Evolutionary conservation across 2,329 filamentous ascomycete species (phyloP), one percentile per base, ranked within the genome.

Genomic region (Diaporthe caulivora): DNA sequence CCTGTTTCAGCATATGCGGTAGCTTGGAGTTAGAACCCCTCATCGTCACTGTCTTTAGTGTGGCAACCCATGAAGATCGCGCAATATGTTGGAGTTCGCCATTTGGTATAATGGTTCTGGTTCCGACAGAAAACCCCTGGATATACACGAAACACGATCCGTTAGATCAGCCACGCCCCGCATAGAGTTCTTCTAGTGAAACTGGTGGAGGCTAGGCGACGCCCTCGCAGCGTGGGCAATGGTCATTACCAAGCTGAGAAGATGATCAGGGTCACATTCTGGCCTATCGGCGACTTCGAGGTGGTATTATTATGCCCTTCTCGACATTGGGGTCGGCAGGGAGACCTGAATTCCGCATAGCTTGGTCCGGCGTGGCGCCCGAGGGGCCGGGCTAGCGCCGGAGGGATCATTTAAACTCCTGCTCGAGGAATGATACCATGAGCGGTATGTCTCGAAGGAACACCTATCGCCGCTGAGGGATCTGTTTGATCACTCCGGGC

Each of bases 131-230:
- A n/a, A n/a, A n/a, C n/a, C n/a, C n/a, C n/a, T n/a, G n/a, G n/a
- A n/a, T n/a, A n/a, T n/a, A n/a, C n/a, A n/a, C n/a, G n/a, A 67
- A 67, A 67, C 62, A 67, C 9, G 10, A 26, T 53, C 47, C 47
- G 62, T 67, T 67, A 67, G 62, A 53, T 53, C 62, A 67, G 62
- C 62, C 47, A 53, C 62, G 62, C 62, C 62, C 62, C 62, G 47
- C 62, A 53, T 40, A 53, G 49, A 40, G 62, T 67, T 51, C 47
- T 40, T 40, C 62, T 67, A 53, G 62, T 67, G 62, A 67, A 67
- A 67, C 62, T 67, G 62, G 13, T 18, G 62, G 29, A 26, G 21
- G 31, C 62, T 40, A 53, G 34, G 29, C 62, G 40, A 31, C 44
- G 62, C 57, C 26, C 24, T 62, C 24, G 58, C 58, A 47, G n/a